These are phyloP conservation scores for Emmonsia crescens DNA, from an alignment of 2,329 filamentous ascomycete species.

Conservation along the genomic window DNA sequence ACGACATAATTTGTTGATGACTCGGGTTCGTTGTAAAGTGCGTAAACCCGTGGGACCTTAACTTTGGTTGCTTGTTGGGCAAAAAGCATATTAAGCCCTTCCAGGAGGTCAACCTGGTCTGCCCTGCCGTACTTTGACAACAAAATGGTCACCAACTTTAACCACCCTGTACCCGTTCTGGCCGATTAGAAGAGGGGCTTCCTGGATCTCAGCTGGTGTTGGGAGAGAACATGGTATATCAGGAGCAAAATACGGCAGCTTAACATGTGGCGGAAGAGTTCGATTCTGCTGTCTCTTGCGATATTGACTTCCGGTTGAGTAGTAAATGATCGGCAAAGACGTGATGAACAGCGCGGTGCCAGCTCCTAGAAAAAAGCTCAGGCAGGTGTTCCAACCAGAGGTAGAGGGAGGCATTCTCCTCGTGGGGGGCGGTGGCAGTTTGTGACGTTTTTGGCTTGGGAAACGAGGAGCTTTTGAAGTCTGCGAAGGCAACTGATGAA, in stretches of 20 bases:
- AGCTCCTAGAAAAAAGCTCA: no score
- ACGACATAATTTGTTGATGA: constrained; percentile 20
- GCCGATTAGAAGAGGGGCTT: constrained; percentile 9
- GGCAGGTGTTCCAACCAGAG: no score
- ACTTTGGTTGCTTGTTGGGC: constrained; percentile 17
- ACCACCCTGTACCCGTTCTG: constrained; percentile 15
- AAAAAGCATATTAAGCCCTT: constrained; percentile 26
- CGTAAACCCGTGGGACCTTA: constrained; percentile 23
- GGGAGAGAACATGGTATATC: constrained; percentile 15
- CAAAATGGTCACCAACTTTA: constrained; percentile 14
- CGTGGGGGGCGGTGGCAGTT: no score
- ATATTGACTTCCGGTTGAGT: background rate
- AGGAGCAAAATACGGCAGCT: constrained; percentile 14
- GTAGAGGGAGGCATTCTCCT: no score
- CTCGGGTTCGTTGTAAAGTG: constrained; percentile 18
- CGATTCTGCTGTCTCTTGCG: background rate
- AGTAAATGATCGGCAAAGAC: constrained; percentile 1
- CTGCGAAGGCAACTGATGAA: no score
- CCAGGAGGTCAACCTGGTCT: constrained; percentile 16
- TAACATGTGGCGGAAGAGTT: constrained; percentile 1
- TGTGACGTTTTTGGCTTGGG: no score
- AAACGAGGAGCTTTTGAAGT: no score
- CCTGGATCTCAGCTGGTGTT: constrained; percentile 16
- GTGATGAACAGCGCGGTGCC: constrained; percentile 2
- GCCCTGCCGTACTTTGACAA: constrained; percentile 19